Evolutionary conservation across 192 early-diverging fungal species (phyloP), one percentile per base, ranked within the genome.

Genomic region (Spizellomyces sp.): DNA sequence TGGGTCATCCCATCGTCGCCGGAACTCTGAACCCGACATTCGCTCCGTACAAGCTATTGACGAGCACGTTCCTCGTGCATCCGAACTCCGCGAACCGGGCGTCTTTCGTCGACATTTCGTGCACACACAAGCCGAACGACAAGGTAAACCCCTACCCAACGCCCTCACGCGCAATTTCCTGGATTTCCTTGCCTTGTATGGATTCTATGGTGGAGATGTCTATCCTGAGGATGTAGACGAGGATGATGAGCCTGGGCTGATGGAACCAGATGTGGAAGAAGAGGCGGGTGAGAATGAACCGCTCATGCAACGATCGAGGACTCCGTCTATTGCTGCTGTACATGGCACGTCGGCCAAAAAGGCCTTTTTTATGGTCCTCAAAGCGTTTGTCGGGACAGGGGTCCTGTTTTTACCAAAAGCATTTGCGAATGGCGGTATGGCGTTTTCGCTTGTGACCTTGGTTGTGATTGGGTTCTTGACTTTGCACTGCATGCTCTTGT

Each of bases 171-270:
- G 87, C n/a, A 96, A 91, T 77, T 98, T 96, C 85, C 86, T 96
- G 43, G 96, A 98, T 75, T 96, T 96, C 72, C 84, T 98, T 65
- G 90, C 89, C 21, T 81, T 98, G 70, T 96, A 93, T 64, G 94
- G 94, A 57, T 95, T 93, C 75, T 98, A 95, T 83, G 96, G 92
- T 42, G 96, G 95, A 54, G 96, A 94, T 76, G 93, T 94, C 64
- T 87, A 90, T 64, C 93, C 91, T 17, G 79, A 85, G 42, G 80
- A 84, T 22, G 61, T 45, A 10, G 65, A 67, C 42, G 91, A 91
- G 42, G 92, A 86, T 44, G 87, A 87, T 45, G 27, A 36, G 27
- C 27, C 27, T 3, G 85, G 57, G 17, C 7, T 64, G 12, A 9
- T 10, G 17, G 54, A 60, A 17, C 50, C 50, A 54, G 44, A 41